These are phyloP conservation scores for Ammopiptanthus mongolicus DNA, from an alignment of 306 rosid genomes.

Conservation along the genomic window DNA sequence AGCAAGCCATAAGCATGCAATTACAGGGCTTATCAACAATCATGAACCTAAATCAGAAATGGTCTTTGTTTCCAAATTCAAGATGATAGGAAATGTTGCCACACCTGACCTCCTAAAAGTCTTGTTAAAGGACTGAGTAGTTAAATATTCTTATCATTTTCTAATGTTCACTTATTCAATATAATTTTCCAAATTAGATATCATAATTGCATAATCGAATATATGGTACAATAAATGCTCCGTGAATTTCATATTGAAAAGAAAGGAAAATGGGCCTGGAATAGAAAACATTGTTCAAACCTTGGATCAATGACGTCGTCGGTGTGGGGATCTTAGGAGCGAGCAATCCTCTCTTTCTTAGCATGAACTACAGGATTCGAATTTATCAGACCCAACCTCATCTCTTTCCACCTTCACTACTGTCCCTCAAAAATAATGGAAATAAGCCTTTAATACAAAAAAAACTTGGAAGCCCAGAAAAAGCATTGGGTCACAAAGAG, in stretches of 20 bases:
- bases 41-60: neutral
- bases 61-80: neutral
- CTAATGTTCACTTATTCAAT: slow-evolving; percentile 16
- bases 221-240: too few relatives aligned
- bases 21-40: neutral
- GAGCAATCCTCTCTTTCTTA: slow-evolving; percentile 78
- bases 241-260: too few relatives aligned
- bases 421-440: too few relatives aligned
- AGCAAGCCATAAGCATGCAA: neutral
- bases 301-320: slow-evolving; percentile 87
- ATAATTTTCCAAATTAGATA: slow-evolving; percentile 6
- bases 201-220: neutral
- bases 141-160: neutral
- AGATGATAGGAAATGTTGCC: slow-evolving; percentile 8
- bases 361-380: slow-evolving; percentile 96
- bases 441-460: too few relatives aligned
- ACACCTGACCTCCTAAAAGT: slow-evolving; percentile 11
- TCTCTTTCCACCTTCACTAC: slow-evolving; percentile 7
- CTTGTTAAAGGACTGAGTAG: neutral
- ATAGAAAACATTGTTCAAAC: too few relatives aligned
- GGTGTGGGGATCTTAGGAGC: slow-evolving; percentile 59
- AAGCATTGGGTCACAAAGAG: too few relatives aligned
- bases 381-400: slow-evolving; percentile 94
- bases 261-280: too few relatives aligned
- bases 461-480: too few relatives aligned